Evolutionary conservation across 1,284 basidiomycete species (phyloP).

Genomic region (Rhodotorula sp.): DNA sequence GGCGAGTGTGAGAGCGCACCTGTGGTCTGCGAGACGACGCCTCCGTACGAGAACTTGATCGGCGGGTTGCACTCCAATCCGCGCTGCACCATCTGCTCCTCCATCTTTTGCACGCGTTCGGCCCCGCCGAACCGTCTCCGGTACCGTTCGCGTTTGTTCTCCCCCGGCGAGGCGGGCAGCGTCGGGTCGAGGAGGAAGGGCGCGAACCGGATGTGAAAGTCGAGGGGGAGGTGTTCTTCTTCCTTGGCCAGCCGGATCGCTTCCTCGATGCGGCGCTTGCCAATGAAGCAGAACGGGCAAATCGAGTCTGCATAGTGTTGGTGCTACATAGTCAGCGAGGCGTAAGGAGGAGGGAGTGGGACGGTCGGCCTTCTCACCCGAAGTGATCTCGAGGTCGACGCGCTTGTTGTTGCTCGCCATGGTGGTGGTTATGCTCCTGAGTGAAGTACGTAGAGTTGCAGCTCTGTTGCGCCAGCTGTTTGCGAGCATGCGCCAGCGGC

Average conservation of each 20-base stretch:
- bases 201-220: conserved; percentile 69
- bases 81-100: conserved; percentile 52
- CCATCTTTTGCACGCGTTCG: conserved; percentile 58
- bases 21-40: conserved; percentile 64
- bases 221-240: conserved; percentile 61
- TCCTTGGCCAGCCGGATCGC: conserved; percentile 60
- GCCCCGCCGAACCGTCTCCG: conserved; percentile 58
- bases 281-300: conserved; percentile 52
- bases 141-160: conserved; percentile 58
- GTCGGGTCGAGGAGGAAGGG: conserved; percentile 64
- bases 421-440: not conserved
- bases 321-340: not conserved
- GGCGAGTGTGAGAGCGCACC: not conserved
- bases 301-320: conserved; percentile 15
- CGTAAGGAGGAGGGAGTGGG: not conserved
- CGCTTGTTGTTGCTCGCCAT: conserved; percentile 19
- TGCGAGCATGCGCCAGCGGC: too few relatives aligned
- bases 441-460: not conserved
- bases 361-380: conserved; percentile 3
- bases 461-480: too few relatives aligned
- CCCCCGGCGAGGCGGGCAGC: conserved; percentile 54
- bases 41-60: conserved; percentile 61
- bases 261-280: conserved; percentile 65
- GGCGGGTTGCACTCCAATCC: conserved; percentile 58
- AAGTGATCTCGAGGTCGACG: conserved; percentile 30